Conservation (phyloP, 495 filamentous ascomycete species). For the Wilcoxina mikolae region DNA sequence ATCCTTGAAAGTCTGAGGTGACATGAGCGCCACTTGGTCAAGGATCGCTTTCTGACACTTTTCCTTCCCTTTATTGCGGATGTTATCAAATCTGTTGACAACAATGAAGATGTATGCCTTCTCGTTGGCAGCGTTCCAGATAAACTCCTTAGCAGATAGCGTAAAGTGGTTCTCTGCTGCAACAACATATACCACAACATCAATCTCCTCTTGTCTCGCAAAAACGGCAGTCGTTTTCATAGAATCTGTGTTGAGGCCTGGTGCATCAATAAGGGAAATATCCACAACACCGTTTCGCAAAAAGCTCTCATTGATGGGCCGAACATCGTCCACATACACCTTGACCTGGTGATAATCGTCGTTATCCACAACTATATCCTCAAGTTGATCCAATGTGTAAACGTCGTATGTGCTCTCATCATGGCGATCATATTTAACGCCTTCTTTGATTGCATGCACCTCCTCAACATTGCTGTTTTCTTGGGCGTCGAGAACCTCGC, state of each 20-base stretch:
- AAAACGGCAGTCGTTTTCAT: constrained; percentile 95
- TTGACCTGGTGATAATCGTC: constrained; percentile 84
- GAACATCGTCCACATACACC: constrained; percentile 85
- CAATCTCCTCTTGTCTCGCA: constrained; percentile 93
- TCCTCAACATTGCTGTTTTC: constrained; percentile 87
- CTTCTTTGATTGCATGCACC: constrained; percentile 80
- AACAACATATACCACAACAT: constrained; percentile 96
- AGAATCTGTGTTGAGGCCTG: constrained; percentile 86
- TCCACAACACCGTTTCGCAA: constrained; percentile 97
- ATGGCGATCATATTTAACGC: constrained; percentile 59
- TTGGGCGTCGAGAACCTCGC: constrained; percentile 82
- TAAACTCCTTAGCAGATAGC: constrained; percentile 88
- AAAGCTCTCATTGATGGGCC: constrained; percentile 79
- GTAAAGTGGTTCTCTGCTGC: constrained; percentile 97
- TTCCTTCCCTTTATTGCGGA: constrained; percentile 78
- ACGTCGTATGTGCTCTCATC: constrained; percentile 91
- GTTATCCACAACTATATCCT: constrained; percentile 80
- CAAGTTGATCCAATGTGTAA: constrained; percentile 57
- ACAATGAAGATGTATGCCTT: constrained; percentile 99
- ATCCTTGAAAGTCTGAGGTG: constrained; percentile 84
- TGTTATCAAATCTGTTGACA: constrained; percentile 91
- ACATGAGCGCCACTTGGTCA: constrained; percentile 69
- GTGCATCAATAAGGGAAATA: constrained; percentile 93
- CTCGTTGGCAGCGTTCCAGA: constrained; percentile 83
- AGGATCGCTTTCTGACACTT: constrained; percentile 79